Conservation (phyloP, 2,329 filamentous ascomycete species). For the Colletotrichum sp. region DNA sequence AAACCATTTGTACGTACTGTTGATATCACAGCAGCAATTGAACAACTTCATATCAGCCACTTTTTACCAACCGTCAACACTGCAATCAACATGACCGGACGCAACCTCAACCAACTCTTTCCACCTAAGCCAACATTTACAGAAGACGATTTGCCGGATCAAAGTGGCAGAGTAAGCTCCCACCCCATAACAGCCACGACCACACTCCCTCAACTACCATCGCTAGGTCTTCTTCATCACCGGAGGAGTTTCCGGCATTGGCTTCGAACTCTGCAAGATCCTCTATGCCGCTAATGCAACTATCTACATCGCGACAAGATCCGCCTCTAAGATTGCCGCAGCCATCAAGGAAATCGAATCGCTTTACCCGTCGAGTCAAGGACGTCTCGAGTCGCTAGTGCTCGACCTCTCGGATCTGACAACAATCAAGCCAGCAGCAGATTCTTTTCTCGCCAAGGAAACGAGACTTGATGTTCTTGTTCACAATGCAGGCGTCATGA, state of each 20-base stretch:
- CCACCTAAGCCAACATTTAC: conserved; percentile 44
- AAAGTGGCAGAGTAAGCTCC: conserved; percentile 37
- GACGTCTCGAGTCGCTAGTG: conserved; percentile 43
- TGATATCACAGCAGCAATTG: background rate
- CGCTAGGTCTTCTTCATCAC: conserved; percentile 55
- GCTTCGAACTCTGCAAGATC: conserved; percentile 55
- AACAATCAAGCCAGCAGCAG: conserved; percentile 35
- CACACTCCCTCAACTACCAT: background rate
- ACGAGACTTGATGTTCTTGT: conserved; percentile 42
- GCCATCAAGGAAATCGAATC: conserved; percentile 39
- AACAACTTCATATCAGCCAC: background rate
- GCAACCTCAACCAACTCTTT: conserved; percentile 26
- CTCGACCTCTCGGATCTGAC: conserved; percentile 48
- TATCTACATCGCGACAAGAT: conserved; percentile 59
- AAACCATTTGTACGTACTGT: no score
- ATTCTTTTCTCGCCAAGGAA: conserved; percentile 33
- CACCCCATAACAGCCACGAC: no score
- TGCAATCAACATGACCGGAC: background rate
- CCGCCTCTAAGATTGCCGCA: conserved; percentile 42
- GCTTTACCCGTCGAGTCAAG: conserved; percentile 38
- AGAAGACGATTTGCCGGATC: conserved; percentile 43
- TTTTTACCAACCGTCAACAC: background rate
- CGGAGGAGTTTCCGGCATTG: conserved; percentile 47
- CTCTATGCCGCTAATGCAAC: conserved; percentile 59
- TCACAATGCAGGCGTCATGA: conserved; percentile 52